Evolutionary conservation across 2,329 filamentous ascomycete species (phyloP).

Genomic region (Neurospora sp.): DNA sequence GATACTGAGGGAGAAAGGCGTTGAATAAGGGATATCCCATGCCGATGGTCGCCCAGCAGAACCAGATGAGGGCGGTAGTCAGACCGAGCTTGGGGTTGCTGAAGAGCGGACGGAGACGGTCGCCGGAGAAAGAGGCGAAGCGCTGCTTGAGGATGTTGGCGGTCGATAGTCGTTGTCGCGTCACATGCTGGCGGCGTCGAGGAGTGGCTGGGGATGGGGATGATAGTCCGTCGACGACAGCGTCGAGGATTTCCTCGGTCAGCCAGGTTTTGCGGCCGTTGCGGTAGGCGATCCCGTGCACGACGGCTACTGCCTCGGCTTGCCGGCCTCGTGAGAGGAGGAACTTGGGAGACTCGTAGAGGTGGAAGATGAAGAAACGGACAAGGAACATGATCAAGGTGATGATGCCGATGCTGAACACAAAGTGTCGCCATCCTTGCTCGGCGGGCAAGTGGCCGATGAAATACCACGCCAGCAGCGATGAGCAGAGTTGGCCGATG

Average conservation of each 20-base stretch:
- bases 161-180: conserved; percentile 19
- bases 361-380: conserved; percentile 70
- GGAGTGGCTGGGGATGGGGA: conserved; percentile 12
- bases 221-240: conserved; percentile 33
- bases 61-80: conserved; percentile 55
- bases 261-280: conserved; percentile 66
- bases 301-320: conserved; percentile 66
- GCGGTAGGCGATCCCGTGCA: conserved; percentile 66
- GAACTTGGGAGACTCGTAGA: conserved; percentile 81
- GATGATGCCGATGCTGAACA: conserved; percentile 58
- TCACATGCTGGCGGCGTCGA: background rate
- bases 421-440: conserved; percentile 68
- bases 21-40: conserved; percentile 87
- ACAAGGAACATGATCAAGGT: conserved; percentile 70
- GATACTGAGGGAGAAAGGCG: conserved; percentile 80
- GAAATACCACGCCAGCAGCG: conserved; percentile 64
- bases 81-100: conserved; percentile 39
- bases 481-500: conserved; percentile 65
- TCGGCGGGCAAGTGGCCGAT: conserved; percentile 58
- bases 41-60: conserved; percentile 73
- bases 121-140: conserved; percentile 54
- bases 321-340: conserved; percentile 68
- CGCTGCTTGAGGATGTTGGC: conserved; percentile 43
- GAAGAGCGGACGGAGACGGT: conserved; percentile 59
- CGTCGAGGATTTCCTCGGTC: conserved; percentile 57